A percentile compares a stretch with the other conserved stretches of the same genome.
These are phyloP conservation scores for Catunica adiposa DNA, from an alignment of 2,329 filamentous ascomycete species.

Conservation along the genomic window DNA sequence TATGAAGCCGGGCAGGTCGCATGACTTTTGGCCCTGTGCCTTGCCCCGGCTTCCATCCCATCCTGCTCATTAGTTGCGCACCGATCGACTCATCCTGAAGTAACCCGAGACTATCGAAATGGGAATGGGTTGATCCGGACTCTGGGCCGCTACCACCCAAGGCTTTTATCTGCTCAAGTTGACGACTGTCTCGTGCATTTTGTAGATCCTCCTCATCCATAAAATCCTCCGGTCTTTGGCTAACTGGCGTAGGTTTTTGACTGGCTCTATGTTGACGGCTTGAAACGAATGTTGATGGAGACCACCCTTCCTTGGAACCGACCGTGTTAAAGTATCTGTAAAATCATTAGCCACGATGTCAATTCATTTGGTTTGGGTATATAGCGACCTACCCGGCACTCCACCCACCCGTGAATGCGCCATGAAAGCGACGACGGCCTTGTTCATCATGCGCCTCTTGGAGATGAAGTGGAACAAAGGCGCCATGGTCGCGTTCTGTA, in stretches of 20 bases:
- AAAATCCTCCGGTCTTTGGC: slow-evolving; percentile 66
- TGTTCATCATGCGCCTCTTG: slow-evolving; percentile 91
- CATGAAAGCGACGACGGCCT: slow-evolving; percentile 79
- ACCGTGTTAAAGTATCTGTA: slow-evolving; percentile 90
- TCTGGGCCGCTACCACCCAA: neutral
- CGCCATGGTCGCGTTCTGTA: slow-evolving; percentile 74
- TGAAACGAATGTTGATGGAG: slow-evolving; percentile 79
- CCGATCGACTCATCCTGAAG: slow-evolving; percentile 66
- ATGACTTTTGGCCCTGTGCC: slow-evolving; percentile 78
- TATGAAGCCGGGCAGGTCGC: slow-evolving; percentile 50
- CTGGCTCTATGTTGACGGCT: slow-evolving; percentile 54
- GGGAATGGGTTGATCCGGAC: neutral
- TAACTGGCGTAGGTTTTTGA: slow-evolving; percentile 35
- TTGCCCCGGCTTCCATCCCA: slow-evolving; percentile 94
- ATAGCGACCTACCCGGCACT: slow-evolving; percentile 56
- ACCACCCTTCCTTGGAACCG: slow-evolving; percentile 96
- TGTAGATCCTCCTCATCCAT: slow-evolving; percentile 97
- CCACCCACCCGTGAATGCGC: slow-evolving; percentile 91
- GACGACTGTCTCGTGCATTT: slow-evolving; percentile 63
- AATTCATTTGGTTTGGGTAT: too few species aligned
- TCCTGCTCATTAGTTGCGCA: slow-evolving; percentile 64
- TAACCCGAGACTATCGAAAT: slow-evolving; percentile 16
- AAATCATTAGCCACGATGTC: too few species aligned
- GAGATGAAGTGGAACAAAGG: slow-evolving; percentile 92
- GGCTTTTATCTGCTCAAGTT: slow-evolving; percentile 34